Evolutionary conservation across 2,329 filamentous ascomycete genomes (phyloP).

Genomic region (Anthostomella pinea): DNA sequence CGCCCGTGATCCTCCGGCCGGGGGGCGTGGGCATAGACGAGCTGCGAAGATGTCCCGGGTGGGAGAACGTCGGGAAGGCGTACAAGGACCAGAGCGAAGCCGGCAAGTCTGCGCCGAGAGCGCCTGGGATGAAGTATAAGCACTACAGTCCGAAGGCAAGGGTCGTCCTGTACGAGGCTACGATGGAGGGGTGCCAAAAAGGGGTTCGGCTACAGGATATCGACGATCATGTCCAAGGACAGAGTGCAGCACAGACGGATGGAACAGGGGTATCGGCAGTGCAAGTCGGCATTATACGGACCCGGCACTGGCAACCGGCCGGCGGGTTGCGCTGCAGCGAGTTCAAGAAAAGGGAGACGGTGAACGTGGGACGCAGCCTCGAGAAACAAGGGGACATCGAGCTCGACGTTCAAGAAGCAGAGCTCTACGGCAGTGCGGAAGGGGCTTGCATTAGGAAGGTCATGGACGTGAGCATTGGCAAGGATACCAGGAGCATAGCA

Average conservation of each 20-base stretch:
- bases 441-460: conserved; percentile 38
- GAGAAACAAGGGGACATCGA: conserved; percentile 26
- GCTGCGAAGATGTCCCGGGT: conserved; percentile 70
- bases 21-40: conserved; percentile 85
- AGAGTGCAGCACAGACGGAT: conserved; percentile 14
- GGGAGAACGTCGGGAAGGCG: conserved; percentile 73
- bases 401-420: conserved; percentile 40
- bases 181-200: conserved; percentile 32
- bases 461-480: conserved; percentile 72
- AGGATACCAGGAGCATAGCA: conserved; percentile 70
- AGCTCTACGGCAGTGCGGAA: conserved; percentile 34
- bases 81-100: conserved; percentile 75
- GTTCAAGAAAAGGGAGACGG: conserved; percentile 29
- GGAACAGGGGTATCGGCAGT: conserved; percentile 6
- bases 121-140: conserved; percentile 98
- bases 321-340: conserved; percentile 38
- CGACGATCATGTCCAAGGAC: conserved; percentile 11
- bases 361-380: conserved; percentile 19
- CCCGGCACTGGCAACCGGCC: conserved; percentile 48
- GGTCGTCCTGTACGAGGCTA: conserved; percentile 76
- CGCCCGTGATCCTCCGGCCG: conserved; percentile 79
- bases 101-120: conserved; percentile 66
- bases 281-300: conserved; percentile 54
- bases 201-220: conserved; percentile 39
- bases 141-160: conserved; percentile 91